phyloP scores from a whole-genome alignment of 1,284 basidiomycete genomes.

The Pseudozyma sp. region DNA sequence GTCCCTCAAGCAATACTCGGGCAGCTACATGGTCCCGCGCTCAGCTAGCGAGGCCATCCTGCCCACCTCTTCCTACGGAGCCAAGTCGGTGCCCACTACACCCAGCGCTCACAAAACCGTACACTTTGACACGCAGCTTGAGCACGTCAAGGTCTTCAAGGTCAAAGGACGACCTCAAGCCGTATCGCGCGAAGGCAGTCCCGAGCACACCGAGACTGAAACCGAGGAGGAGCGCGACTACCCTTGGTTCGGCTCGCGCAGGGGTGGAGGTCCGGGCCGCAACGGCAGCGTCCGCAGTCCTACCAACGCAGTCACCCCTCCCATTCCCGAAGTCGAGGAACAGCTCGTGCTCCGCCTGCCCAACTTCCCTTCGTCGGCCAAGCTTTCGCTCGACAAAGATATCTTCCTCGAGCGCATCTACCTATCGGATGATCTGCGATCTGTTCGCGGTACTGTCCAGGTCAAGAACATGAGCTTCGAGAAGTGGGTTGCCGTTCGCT shows the following conservation, averaged over 20 bases:
- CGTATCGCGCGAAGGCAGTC: slow-evolving; percentile 89
- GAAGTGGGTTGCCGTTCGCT: slow-evolving; percentile 88
- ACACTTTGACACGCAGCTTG: slow-evolving; percentile 90
- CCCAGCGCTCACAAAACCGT: slow-evolving; percentile 81
- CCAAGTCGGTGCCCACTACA: slow-evolving; percentile 72
- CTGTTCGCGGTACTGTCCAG: slow-evolving; percentile 78
- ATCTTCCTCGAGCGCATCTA: slow-evolving; percentile 73
- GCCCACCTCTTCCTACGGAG: slow-evolving; percentile 39
- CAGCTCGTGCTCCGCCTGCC: slow-evolving; percentile 71
- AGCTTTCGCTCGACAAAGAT: slow-evolving; percentile 70
- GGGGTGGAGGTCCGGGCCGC: slow-evolving; percentile 30
- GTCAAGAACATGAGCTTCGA: slow-evolving; percentile 88
- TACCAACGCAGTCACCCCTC: slow-evolving; percentile 30
- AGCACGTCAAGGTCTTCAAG: slow-evolving; percentile 88
- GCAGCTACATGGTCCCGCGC: slow-evolving; percentile 65
- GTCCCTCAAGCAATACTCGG: slow-evolving; percentile 80
- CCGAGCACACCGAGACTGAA: slow-evolving; percentile 86
- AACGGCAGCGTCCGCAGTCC: slow-evolving; percentile 24
- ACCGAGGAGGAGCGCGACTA: slow-evolving; percentile 73
- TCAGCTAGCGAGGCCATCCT: slow-evolving; percentile 71
- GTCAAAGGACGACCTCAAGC: slow-evolving; percentile 93
- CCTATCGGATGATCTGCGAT: slow-evolving; percentile 76
- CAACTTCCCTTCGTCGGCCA: slow-evolving; percentile 72
- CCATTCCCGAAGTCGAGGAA: slow-evolving; percentile 48
- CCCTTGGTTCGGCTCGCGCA: slow-evolving; percentile 50